Conservation (phyloP, 2,329 filamentous ascomycete genomes). For the Plenodomus tracheiphilus region DNA sequence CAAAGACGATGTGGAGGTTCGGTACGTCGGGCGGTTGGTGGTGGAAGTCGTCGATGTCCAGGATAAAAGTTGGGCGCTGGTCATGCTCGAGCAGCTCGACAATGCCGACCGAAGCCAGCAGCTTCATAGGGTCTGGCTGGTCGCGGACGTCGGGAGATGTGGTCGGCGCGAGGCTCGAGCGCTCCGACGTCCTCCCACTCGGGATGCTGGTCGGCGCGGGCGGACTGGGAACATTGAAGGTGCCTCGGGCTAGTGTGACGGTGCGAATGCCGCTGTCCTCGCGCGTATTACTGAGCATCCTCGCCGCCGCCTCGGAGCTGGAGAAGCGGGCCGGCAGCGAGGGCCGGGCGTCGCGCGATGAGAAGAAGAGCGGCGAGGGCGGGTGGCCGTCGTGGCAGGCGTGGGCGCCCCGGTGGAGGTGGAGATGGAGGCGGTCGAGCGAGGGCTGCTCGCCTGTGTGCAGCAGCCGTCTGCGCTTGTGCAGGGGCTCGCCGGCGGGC, state of each 20-base stretch:
- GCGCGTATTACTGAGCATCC: conserved; percentile 57
- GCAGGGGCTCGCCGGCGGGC: conserved; percentile 36
- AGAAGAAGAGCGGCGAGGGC: conserved; percentile 58
- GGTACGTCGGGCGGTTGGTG: conserved; percentile 54
- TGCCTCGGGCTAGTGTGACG: conserved; percentile 55
- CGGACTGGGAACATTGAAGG: conserved; percentile 44
- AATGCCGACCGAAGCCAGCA: conserved; percentile 67
- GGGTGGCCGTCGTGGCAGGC: conserved; percentile 39
- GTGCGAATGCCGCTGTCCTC: conserved; percentile 57
- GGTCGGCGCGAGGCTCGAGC: conserved; percentile 54
- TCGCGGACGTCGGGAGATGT: conserved; percentile 57
- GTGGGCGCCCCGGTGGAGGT: conserved; percentile 24
- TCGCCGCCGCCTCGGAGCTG: conserved; percentile 62
- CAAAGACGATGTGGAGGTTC: conserved; percentile 66
- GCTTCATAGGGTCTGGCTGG: conserved; percentile 55
- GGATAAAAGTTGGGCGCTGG: conserved; percentile 73
- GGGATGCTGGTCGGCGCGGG: conserved; percentile 48
- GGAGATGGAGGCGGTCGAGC: conserved; percentile 42
- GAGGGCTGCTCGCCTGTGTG: conserved; percentile 36
- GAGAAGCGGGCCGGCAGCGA: conserved; percentile 58
- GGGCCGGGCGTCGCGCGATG: conserved; percentile 48
- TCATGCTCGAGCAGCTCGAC: conserved; percentile 77
- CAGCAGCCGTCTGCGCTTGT: conserved; percentile 40
- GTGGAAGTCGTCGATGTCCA: conserved; percentile 66
- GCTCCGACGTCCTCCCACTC: conserved; percentile 54